A percentile compares a stretch with the other conserved stretches of the same genome.
phyloP scores from a whole-genome alignment of 768 basidiomycete species.

The Boletus barrowsii region DNA sequence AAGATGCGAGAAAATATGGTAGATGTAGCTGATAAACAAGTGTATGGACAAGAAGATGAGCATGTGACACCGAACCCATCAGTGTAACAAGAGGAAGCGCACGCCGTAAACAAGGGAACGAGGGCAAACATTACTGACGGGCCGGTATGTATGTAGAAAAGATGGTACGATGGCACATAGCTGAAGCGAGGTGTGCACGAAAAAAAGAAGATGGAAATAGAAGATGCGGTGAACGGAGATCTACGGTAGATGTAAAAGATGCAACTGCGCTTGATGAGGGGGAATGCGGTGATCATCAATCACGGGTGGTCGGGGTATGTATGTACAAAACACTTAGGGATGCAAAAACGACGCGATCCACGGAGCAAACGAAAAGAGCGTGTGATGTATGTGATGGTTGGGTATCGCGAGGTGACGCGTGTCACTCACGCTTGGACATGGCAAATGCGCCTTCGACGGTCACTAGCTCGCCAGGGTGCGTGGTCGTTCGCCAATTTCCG shows the following conservation, averaged over 20 bases:
- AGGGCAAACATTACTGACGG: too few species aligned
- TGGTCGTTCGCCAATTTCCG: conserved; percentile 62
- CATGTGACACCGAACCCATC: too few species aligned
- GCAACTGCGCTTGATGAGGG: conserved; percentile 5
- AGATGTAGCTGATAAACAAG: too few species aligned
- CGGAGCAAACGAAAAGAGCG: neutral
- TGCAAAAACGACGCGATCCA: conserved; percentile 8
- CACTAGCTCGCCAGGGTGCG: conserved; percentile 34
- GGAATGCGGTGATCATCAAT: conserved; percentile 4
- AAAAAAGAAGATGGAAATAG: conserved; percentile 6
- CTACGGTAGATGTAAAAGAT: conserved; percentile 18
- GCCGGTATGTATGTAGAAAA: too few species aligned
- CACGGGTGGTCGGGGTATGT: neutral
- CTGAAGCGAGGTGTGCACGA: neutral
- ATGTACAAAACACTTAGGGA: conserved; percentile 7
- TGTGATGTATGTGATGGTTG: neutral
- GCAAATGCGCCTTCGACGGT: conserved; percentile 65
- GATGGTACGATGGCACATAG: neutral
- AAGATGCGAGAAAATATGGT: too few species aligned
- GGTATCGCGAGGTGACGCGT: neutral
- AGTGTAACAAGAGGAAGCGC: too few species aligned
- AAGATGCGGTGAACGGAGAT: conserved; percentile 14
- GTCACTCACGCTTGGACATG: conserved; percentile 47
- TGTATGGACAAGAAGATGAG: too few species aligned
- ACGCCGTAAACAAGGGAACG: too few species aligned